These are phyloP conservation scores for Metarhizium robertsii DNA, from an alignment of 2,329 filamentous ascomycete species.

Conservation along the genomic window DNA sequence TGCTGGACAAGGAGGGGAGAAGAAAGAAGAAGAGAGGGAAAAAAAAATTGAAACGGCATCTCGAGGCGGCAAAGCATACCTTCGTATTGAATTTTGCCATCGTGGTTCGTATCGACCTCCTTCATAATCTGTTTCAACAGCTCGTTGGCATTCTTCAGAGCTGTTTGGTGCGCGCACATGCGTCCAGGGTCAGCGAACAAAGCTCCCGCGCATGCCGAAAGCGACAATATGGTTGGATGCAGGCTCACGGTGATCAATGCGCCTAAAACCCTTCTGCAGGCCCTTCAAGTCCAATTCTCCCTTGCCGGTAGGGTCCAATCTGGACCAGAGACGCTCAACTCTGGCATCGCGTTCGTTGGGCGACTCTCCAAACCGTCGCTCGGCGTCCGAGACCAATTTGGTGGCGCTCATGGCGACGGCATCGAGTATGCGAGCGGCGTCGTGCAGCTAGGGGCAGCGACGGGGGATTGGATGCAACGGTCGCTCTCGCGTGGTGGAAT, in stretches of 20 bases:
- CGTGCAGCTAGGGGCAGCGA: conserved; percentile 15
- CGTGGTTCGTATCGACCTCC: conserved; percentile 75
- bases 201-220: not conserved
- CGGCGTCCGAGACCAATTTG: conserved; percentile 41
- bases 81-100: conserved; percentile 85
- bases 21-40: not conserved
- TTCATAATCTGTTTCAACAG: conserved; percentile 74
- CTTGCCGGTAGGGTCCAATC: conserved; percentile 65
- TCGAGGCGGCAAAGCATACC: conserved; percentile 43
- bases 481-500: conserved; percentile 8
- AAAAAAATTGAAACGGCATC: not conserved
- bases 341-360: conserved; percentile 71
- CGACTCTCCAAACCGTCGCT: conserved; percentile 65
- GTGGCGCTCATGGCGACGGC: conserved; percentile 28
- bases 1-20: not conserved
- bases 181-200: conserved; percentile 2
- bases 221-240: not conserved
- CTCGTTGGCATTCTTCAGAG: conserved; percentile 81
- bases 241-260: conserved; percentile 81
- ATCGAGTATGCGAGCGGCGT: conserved; percentile 15
- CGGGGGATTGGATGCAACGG: conserved; percentile 3
- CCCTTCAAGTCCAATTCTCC: conserved; percentile 78
- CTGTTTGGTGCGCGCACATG: conserved; percentile 25
- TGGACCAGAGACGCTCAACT: conserved; percentile 75
- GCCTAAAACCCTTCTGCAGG: conserved; percentile 73